phyloP scores from a whole-genome alignment of 352 stramenopile species.

The Albugo laibachii region DNA sequence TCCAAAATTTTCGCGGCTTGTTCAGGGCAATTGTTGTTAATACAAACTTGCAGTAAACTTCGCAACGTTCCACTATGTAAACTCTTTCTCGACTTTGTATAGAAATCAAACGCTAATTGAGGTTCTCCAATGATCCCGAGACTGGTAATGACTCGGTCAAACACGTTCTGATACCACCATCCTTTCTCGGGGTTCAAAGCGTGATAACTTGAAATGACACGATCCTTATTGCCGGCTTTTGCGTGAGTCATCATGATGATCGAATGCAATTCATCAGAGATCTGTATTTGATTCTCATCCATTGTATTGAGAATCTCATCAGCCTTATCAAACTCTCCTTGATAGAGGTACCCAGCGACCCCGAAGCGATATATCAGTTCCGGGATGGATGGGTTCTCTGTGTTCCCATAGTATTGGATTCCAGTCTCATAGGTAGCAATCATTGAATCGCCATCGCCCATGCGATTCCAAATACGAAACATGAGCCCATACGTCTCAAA shows the following conservation, averaged over 20 bases:
- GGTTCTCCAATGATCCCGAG: conserved; percentile 43
- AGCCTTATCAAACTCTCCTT: conserved; percentile 22
- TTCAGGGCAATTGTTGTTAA: conserved; percentile 43
- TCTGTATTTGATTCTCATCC: conserved; percentile 22
- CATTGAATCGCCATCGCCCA: too few species aligned
- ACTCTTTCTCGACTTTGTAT: conserved; percentile 64
- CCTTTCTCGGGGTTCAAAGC: conserved; percentile 35
- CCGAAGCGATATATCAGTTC: conserved; percentile 58
- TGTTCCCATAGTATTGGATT: too few species aligned
- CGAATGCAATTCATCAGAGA: conserved; percentile 49
- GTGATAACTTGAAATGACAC: conserved; percentile 29
- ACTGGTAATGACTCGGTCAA: conserved; percentile 47
- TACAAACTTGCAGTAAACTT: conserved; percentile 42
- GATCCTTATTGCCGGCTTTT: conserved; percentile 17
- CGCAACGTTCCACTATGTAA: conserved; percentile 49
- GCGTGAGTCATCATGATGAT: conserved; percentile 35
- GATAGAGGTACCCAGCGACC: conserved; percentile 32
- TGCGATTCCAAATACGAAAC: too few species aligned
- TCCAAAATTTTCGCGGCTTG: conserved; percentile 47
- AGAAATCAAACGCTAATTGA: conserved; percentile 49
- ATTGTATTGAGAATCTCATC: conserved; percentile 30
- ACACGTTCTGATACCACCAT: conserved; percentile 39
- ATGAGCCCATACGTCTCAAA: too few species aligned
- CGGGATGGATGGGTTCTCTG: conserved; percentile 7
- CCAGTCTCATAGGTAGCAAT: too few species aligned